A percentile compares a stretch with the other conserved stretches of the same genome.
phyloP scores from a whole-genome alignment of 2,329 filamentous ascomycete genomes.

The Neocucurbitaria cava region DNA sequence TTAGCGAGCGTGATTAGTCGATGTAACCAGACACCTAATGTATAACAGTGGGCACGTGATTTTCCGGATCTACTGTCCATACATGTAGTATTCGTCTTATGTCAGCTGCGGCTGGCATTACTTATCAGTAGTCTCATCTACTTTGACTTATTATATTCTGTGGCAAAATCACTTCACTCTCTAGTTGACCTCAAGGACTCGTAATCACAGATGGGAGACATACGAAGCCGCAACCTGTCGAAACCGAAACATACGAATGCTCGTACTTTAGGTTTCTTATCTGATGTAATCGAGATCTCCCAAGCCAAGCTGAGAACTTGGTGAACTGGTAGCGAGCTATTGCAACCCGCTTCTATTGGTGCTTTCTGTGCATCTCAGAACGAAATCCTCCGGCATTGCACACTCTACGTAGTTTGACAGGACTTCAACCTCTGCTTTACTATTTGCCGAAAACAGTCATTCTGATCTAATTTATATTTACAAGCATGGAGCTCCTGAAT shows the following conservation, averaged over 20 bases:
- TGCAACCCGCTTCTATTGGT: too few relatives aligned
- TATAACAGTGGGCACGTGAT: background rate
- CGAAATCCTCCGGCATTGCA: too few relatives aligned
- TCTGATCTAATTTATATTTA: background rate
- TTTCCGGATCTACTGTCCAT: background rate
- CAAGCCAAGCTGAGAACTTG: too few relatives aligned
- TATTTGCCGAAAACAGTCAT: background rate
- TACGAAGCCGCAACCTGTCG: background rate
- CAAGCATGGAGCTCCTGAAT: background rate
- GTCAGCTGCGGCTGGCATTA: constrained; percentile 18
- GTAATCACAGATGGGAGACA: background rate
- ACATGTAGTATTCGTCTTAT: background rate
- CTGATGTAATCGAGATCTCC: too few relatives aligned
- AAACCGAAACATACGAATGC: background rate
- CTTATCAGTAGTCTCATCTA: constrained; percentile 13
- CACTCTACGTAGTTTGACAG: too few relatives aligned
- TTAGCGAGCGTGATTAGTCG: background rate
- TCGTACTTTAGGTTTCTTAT: background rate
- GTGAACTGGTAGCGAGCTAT: too few relatives aligned
- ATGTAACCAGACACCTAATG: background rate
- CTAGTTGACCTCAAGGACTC: background rate
- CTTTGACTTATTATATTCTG: background rate
- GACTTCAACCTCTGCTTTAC: background rate
- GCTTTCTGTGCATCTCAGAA: too few relatives aligned
- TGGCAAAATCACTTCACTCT: background rate